Evolutionary conservation across 2,329 filamentous ascomycete genomes (phyloP).

Genomic region (Apiospora phragmitis): DNA sequence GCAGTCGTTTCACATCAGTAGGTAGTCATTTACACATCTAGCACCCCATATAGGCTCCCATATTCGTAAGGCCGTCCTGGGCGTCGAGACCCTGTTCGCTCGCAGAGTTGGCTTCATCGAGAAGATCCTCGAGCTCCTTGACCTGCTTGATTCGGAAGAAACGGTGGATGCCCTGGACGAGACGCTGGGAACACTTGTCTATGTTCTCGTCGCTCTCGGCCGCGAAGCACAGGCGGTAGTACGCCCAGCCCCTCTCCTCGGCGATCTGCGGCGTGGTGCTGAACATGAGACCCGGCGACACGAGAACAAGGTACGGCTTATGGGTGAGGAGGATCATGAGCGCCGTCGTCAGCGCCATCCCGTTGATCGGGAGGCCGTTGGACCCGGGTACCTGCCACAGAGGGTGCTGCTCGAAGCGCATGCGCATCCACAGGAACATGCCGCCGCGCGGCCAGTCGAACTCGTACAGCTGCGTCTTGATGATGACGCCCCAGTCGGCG

Average conservation of each 20-base stretch:
- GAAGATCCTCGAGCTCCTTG: conserved; percentile 63
- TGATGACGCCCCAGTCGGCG: conserved; percentile 72
- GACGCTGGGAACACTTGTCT: conserved; percentile 58
- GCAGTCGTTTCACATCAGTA: background rate
- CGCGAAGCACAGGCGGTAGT: conserved; percentile 80
- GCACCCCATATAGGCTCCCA: conserved; percentile 28
- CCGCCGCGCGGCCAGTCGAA: conserved; percentile 82
- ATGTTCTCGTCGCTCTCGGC: conserved; percentile 75
- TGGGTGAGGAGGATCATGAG: conserved; percentile 72
- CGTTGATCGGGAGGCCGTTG: conserved; percentile 45
- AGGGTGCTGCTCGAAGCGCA: conserved; percentile 73
- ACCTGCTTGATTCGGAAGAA: conserved; percentile 78
- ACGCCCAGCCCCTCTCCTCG: conserved; percentile 64
- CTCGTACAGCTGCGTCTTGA: conserved; percentile 71
- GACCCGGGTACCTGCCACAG: conserved; percentile 50
- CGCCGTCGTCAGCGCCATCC: conserved; percentile 59
- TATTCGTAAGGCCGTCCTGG: conserved; percentile 21
- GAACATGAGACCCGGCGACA: conserved; percentile 74
- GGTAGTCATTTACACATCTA: conserved; percentile 15
- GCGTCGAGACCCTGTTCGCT: conserved; percentile 21
- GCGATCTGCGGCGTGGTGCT: conserved; percentile 62
- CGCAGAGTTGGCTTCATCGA: conserved; percentile 36
- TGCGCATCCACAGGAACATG: conserved; percentile 87
- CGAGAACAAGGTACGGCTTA: conserved; percentile 69
- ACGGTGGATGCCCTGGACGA: conserved; percentile 66